Evolutionary conservation across 495 filamentous ascomycete species (phyloP).

Genomic region (Penicillium malachiteum): DNA sequence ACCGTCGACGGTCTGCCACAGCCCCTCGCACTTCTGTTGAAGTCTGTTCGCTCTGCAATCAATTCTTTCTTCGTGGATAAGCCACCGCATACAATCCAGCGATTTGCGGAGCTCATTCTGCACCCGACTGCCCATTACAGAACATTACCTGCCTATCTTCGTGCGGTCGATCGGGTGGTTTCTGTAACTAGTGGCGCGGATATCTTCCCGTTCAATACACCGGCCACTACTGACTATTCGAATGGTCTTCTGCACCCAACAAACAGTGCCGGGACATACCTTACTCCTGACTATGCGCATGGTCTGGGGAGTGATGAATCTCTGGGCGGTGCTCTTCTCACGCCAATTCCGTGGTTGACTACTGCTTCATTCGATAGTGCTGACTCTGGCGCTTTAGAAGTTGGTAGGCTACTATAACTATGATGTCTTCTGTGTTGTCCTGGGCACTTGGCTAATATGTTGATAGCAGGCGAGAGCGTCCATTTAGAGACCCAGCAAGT

Average conservation of each 20-base stretch:
- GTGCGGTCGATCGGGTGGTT: constrained; percentile 87
- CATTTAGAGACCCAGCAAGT: constrained; percentile 22
- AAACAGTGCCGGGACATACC: constrained; percentile 26
- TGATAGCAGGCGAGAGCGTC: constrained; percentile 8
- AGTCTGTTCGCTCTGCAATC: constrained; percentile 67
- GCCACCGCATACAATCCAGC: constrained; percentile 91
- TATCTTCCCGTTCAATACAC: constrained; percentile 75
- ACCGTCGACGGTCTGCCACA: constrained; percentile 57
- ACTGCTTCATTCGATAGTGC: constrained; percentile 37
- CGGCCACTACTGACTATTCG: constrained; percentile 45
- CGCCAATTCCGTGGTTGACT: constrained; percentile 86
- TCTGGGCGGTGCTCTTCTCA: constrained; percentile 86
- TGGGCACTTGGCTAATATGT: constrained; percentile 21
- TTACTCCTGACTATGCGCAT: constrained; percentile 29
- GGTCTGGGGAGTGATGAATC: constrained; percentile 78
- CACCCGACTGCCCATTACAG: constrained; percentile 74
- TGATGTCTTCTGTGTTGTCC: neutral
- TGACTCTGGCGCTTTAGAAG: constrained; percentile 15
- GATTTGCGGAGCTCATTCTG: constrained; percentile 87
- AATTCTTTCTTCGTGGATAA: constrained; percentile 63
- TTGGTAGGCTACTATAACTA: constrained; percentile 34
- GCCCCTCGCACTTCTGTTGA: constrained; percentile 60
- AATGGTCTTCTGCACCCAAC: constrained; percentile 43
- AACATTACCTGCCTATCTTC: constrained; percentile 77
- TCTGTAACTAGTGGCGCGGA: constrained; percentile 82